Base-by-base conservation (phyloP, 2,329 filamentous ascomycete species). In the Aureobasidium sp. region DNA sequence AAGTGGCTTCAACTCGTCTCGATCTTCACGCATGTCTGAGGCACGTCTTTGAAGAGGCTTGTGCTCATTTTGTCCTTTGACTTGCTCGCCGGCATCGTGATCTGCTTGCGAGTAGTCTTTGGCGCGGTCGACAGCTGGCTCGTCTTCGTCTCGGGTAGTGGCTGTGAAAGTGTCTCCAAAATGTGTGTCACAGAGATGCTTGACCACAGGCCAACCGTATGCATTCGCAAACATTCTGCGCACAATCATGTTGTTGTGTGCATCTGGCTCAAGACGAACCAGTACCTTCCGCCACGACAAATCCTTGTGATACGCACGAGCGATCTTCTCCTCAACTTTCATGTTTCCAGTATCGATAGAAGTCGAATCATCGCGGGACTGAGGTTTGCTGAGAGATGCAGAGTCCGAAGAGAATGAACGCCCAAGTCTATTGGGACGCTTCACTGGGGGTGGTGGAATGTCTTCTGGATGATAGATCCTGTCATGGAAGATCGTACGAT, bases 171-270 rank as follows among this genome's bases (percentile, higher is more conserved):
- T 83, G 64, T 94, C 86, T 51, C 83, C 86, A 66, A 98, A 98
- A 70, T 98, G 93, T 0, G 89, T 90, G 63, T 97, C 90, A 49
- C 93, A 91, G 17, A 97, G 73, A 70, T 98, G 93, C 70, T 96
- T 90, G 45, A 97, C 76, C 1, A 98, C 93, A 0, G 93, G 93
- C 93, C 93, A 98, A 2, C 93, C 93, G 62, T 95, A 95, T 0
- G 93, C 93, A 64, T 98, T 98, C 54, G 90, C 85, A 67, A 98
- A 98, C 84, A 90, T 95, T 53, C 93, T 85, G 14, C 93, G 85
- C 21, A 98, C 93, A 56, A 97, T 86, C 60, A 98, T 95, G 68
- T 98, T 98, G 70, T 98, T 98, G 72, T 98, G 93, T 0, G 93
- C 93, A 69, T 98, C 93, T 0, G 93, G 93, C 66, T 98, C 91